Percentiles rank a stretch among this genome's conserved stretches.
These are phyloP conservation scores for Celoporthe dispersa DNA, from an alignment of 2,329 filamentous ascomycete genomes.

Conservation along the genomic window DNA sequence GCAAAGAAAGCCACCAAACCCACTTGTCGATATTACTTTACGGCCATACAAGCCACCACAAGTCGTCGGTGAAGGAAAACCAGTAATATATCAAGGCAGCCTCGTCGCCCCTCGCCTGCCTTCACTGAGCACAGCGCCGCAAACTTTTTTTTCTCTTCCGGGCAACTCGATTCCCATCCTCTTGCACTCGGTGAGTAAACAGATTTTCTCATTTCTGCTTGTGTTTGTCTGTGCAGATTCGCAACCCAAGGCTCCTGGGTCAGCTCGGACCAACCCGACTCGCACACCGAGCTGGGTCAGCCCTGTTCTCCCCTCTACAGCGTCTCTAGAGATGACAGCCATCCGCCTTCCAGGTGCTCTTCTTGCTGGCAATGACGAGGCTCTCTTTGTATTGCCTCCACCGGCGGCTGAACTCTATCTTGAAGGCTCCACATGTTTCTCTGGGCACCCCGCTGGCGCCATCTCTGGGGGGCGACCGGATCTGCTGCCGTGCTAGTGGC, in stretches of 20 bases:
- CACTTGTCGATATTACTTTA: background rate
- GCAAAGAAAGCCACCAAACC: background rate
- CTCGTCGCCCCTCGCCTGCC: background rate
- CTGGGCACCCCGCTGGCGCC: constrained; percentile 5
- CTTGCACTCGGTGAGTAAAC: background rate
- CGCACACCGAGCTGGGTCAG: background rate
- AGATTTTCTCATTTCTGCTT: background rate
- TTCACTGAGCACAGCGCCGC: background rate
- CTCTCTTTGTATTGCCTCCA: constrained; percentile 1
- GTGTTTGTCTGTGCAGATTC: background rate
- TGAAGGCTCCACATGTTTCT: background rate
- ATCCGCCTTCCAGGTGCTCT: background rate
- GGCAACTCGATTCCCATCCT: background rate
- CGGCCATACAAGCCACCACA: background rate
- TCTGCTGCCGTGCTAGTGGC: constrained; percentile 7
- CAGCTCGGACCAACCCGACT: background rate
- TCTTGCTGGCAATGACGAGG: background rate
- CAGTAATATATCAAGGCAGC: background rate
- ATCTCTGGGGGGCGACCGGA: background rate
- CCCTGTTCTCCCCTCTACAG: background rate
- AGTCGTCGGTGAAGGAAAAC: background rate
- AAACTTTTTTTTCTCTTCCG: background rate
- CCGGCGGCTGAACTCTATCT: constrained; percentile 14
- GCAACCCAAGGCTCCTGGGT: background rate
- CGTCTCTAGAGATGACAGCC: background rate